Conservation (phyloP, 768 basidiomycete species). For the Boletus barrowsii region DNA sequence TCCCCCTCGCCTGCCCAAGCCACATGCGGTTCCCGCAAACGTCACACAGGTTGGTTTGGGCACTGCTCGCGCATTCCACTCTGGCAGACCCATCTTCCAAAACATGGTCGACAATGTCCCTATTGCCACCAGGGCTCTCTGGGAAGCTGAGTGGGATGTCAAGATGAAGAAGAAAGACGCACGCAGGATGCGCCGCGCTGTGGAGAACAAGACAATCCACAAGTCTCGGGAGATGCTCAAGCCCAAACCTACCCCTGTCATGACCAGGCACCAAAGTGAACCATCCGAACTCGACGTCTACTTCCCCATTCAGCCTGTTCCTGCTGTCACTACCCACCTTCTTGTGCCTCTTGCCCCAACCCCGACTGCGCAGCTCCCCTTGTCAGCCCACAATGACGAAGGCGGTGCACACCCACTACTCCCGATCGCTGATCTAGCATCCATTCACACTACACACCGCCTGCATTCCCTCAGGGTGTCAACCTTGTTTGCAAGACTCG, state of each 20-base stretch:
- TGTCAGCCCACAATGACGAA: constrained; percentile 32
- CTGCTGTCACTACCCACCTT: constrained; percentile 57
- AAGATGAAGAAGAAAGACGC: constrained; percentile 45
- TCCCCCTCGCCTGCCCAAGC: constrained; percentile 56
- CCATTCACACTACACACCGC: constrained; percentile 50
- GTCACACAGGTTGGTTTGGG: constrained; percentile 73
- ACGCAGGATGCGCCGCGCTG: constrained; percentile 22
- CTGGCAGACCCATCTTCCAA: constrained; percentile 72
- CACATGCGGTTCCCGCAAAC: constrained; percentile 44
- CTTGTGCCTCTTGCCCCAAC: constrained; percentile 77
- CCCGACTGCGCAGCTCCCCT: constrained; percentile 62
- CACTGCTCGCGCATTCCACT: constrained; percentile 71
- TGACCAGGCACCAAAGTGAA: constrained; percentile 9
- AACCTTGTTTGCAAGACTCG: constrained; percentile 67
- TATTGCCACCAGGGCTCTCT: constrained; percentile 67
- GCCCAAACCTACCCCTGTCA: constrained; percentile 13
- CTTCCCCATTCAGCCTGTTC: constrained; percentile 43
- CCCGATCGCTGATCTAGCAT: constrained; percentile 50
- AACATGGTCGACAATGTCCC: constrained; percentile 79
- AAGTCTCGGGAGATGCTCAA: constrained; percentile 31
- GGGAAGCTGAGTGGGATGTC: constrained; percentile 70
- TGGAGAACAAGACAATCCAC: constrained; percentile 15
- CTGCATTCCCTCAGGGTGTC: constrained; percentile 63
- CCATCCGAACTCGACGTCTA: constrained; percentile 56
- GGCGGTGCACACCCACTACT: constrained; percentile 38